Evolutionary conservation across 2,329 filamentous ascomycete species (phyloP).

Genomic region (Stromatinia cepivora): DNA sequence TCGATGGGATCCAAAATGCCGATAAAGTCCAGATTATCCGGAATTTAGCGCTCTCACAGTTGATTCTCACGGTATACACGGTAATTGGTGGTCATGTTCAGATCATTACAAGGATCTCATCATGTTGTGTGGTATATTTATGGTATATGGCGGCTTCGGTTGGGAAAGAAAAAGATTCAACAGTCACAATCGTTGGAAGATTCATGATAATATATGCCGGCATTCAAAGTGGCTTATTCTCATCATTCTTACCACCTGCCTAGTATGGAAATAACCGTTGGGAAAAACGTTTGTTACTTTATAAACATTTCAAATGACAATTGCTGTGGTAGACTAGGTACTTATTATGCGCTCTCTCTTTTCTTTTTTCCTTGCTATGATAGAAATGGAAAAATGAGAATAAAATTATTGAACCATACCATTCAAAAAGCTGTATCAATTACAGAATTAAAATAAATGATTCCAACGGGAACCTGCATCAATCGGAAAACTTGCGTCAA

Average conservation of each 20-base stretch:
- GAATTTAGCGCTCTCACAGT: conserved; percentile 69
- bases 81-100: conserved; percentile 87
- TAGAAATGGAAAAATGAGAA: background rate
- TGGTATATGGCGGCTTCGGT: conserved; percentile 64
- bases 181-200: conserved; percentile 29
- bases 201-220: conserved; percentile 80
- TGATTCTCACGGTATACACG: conserved; percentile 69
- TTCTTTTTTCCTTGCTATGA: background rate
- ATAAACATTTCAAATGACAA: background rate
- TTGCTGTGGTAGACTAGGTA: background rate
- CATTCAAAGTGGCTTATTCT: conserved; percentile 81
- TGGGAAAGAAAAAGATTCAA: conserved; percentile 21
- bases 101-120: conserved; percentile 86
- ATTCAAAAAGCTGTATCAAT: background rate
- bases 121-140: conserved; percentile 88
- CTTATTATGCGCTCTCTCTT: background rate
- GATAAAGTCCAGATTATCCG: conserved; percentile 30
- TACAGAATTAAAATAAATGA: background rate
- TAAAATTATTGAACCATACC: background rate
- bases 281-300: background rate
- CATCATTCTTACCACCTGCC: conserved; percentile 88
- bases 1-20: background rate
- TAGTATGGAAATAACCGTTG: conserved; percentile 42
- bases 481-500: background rate
- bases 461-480: background rate